Conservation (phyloP, 1,284 basidiomycete genomes). For the Marasmius tenuissimus region DNA sequence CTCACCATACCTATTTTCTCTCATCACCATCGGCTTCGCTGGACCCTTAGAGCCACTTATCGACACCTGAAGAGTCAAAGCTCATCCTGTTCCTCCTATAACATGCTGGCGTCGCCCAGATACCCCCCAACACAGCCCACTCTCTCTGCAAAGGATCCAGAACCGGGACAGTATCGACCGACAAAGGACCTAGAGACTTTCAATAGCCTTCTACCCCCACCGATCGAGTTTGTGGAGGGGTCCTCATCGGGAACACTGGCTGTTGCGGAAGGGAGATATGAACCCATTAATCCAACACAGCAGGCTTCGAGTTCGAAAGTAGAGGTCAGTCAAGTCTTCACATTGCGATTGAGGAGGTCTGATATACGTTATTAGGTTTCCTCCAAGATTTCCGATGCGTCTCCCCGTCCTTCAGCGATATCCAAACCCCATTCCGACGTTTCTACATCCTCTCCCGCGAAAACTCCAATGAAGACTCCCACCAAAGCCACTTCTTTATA, state of each 20-base stretch:
- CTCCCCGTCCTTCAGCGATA: slow-evolving; percentile 17
- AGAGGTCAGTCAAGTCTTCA: slow-evolving; percentile 28
- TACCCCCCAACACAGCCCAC: slow-evolving; percentile 40
- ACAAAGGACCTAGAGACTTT: slow-evolving; percentile 71
- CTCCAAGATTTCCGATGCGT: slow-evolving; percentile 15
- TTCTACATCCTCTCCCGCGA: not conserved
- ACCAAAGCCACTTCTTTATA: slow-evolving; percentile 37
- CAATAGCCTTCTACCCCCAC: slow-evolving; percentile 70
- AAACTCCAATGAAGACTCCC: slow-evolving; percentile 12
- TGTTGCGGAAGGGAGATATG: slow-evolving; percentile 70
- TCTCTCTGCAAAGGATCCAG: slow-evolving; percentile 48
- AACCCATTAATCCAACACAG: slow-evolving; percentile 69
- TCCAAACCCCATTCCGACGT: slow-evolving; percentile 14
- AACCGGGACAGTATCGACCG: slow-evolving; percentile 56
- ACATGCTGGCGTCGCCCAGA: slow-evolving; percentile 64
- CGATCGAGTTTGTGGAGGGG: slow-evolving; percentile 78
- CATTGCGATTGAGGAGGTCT: not conserved
- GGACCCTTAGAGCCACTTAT: not conserved
- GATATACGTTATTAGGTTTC: slow-evolving; percentile 14
- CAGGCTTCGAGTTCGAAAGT: slow-evolving; percentile 40
- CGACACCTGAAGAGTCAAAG: not conserved
- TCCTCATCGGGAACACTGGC: slow-evolving; percentile 72
- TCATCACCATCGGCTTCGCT: not conserved
- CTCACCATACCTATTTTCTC: not conserved
- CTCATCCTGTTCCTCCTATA: slow-evolving; percentile 4